Evolutionary conservation across 805 yeast species (phyloP), one percentile per base, ranked within the genome.

Genomic region (Wickerhamomyces canadensis): DNA sequence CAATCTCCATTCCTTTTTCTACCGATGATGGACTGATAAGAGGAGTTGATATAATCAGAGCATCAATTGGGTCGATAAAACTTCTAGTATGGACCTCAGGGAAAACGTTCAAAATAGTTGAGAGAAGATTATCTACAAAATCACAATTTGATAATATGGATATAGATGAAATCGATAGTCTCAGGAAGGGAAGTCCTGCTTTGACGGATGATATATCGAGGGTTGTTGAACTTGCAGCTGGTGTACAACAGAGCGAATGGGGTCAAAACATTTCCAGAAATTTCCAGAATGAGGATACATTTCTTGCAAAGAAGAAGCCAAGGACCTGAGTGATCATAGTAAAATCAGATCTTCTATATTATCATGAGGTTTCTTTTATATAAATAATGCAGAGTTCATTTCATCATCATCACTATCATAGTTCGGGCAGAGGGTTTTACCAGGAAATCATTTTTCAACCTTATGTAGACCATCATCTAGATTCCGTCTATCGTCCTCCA

Each of bases 401-500:
- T 11, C 9, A n/a, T n/a, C n/a, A n/a, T n/a, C n/a, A n/a, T n/a
- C n/a, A n/a, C n/a, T n/a, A n/a, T n/a, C n/a, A n/a, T n/a, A n/a
- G n/a, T n/a, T n/a, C n/a, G n/a, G n/a, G n/a, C n/a, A n/a, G n/a
- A n/a, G n/a, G n/a, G n/a, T n/a, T n/a, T n/a, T n/a, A n/a, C n/a
- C n/a, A n/a, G n/a, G n/a, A 17, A 8, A n/a, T 19, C 13, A 23
- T 14, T 23, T 22, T n/a, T 12, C 5, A 14, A 16, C 33, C 28
- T 19, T 43, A 26, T 35, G 42, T 12, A 35, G 29, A 10, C 48
- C 48, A 18, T 26, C 28, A 24, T 41, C 46, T 10, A 42, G 14
- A 25, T 31, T 38, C 22, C 38, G 14, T 28, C 27, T 37, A 36
- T 52, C 62, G 29, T 64, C 70, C 36, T 67, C 70, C 28, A 67